Evolutionary conservation across 164 flowering plant genomes (phyloP).

Genomic region (grape (Vitis vinifera)): ASM3070453v1 NC_081808.1:10953501-10954000

Average conservation of each 20-base stretch:
- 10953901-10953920: conserved; percentile 17
- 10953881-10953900: conserved; percentile 44
- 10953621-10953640: no score
- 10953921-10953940: conserved; percentile 4
- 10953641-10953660: no score
- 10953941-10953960: conserved; percentile 26
- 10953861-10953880: conserved; percentile 13
- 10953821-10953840: conserved; percentile 39
- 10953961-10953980: conserved; percentile 20
- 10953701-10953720: background rate
- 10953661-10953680: background rate
- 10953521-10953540: no score
- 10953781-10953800: conserved; percentile 44
- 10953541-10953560: no score
- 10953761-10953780: conserved; percentile 14
- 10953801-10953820: conserved; percentile 50
- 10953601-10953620: no score
- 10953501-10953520: no score
- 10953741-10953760: conserved; percentile 27
- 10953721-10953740: background rate
- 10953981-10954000: background rate
- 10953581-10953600: no score
- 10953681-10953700: background rate
- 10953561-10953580: accelerated
- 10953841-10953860: background rate